Percentiles rank a stretch among this genome's conserved stretches.
Conservation (phyloP, 345 rosid genomes). For the Pugionium cornutum region DNA sequence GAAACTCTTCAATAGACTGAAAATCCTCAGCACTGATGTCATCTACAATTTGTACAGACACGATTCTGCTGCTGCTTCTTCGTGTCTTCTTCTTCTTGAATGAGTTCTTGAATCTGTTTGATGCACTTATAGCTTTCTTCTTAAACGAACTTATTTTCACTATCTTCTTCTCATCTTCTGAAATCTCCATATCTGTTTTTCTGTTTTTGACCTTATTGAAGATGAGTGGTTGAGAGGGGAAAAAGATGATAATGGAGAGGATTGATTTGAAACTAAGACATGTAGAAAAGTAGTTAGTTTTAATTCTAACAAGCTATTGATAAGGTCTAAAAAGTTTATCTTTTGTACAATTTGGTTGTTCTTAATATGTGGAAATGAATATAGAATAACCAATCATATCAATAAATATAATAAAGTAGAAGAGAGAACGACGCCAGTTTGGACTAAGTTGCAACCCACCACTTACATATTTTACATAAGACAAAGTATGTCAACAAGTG, state of each 20-base stretch:
- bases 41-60: conserved; percentile 52
- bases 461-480: conserved; percentile 20
- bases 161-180: conserved; percentile 68
- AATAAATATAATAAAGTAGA: background rate
- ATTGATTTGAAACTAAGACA: conserved; percentile 24
- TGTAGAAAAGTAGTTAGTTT: conserved; percentile 27
- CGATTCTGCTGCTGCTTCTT: conserved; percentile 55
- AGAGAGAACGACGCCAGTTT: conserved; percentile 16
- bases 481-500: background rate
- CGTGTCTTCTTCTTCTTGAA: conserved; percentile 58
- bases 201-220: conserved; percentile 13
- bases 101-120: conserved; percentile 72
- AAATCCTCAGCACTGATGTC: conserved; percentile 62
- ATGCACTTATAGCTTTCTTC: conserved; percentile 81
- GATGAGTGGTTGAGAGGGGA: conserved; percentile 11
- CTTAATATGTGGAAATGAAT: conserved; percentile 9
- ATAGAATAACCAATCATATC: conserved; percentile 2
- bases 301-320: conserved; percentile 34
- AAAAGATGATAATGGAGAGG: conserved; percentile 21
- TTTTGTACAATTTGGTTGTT: conserved; percentile 19
- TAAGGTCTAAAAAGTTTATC: background rate
- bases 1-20: conserved; percentile 70
- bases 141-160: conserved; percentile 61
- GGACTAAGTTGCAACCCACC: conserved; percentile 27
- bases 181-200: conserved; percentile 44